phyloP scores from a whole-genome alignment of 805 yeast genomes.

The Myxozyma kluyveri region DNA sequence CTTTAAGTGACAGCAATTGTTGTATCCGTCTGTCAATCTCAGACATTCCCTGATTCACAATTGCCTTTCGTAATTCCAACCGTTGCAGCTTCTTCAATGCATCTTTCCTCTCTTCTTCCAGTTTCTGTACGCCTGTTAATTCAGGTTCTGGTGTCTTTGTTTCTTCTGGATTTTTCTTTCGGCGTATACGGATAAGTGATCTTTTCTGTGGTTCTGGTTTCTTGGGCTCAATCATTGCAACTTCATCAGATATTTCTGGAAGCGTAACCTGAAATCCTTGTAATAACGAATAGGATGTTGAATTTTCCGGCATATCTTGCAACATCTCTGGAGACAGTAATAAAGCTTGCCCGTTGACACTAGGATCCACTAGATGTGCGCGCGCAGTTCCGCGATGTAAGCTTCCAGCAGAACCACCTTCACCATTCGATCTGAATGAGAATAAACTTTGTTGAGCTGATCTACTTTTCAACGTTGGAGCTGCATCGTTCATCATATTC shows the following conservation, averaged over 20 bases:
- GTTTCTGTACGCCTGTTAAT: conserved; percentile 19
- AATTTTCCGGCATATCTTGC: conserved; percentile 48
- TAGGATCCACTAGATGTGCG: background rate
- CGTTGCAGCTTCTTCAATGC: conserved; percentile 18
- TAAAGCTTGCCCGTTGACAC: conserved; percentile 1
- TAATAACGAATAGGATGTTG: conserved; percentile 50
- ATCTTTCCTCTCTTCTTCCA: conserved; percentile 17
- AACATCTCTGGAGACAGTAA: conserved; percentile 59
- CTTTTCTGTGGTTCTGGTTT: conserved; percentile 4
- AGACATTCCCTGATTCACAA: conserved; percentile 18
- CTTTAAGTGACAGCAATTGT: conserved; percentile 12
- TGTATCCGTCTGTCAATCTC: conserved; percentile 25
- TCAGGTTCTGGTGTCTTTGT: conserved; percentile 11
- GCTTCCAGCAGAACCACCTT: background rate
- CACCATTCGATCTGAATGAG: conserved; percentile 30
- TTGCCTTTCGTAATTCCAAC: conserved; percentile 24
- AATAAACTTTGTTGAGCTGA: conserved; percentile 43
- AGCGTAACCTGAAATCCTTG: conserved; percentile 65
- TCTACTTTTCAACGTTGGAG: conserved; percentile 39
- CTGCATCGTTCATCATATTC: conserved; percentile 47
- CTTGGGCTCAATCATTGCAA: conserved; percentile 1
- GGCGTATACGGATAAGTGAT: background rate
- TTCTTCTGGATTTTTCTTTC: background rate
- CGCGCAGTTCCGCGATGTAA: background rate
- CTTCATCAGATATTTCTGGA: conserved; percentile 12